Evolutionary conservation across 1,139 yeast species (phyloP).

Genomic region (Saccharomyces pastorianus): DNA sequence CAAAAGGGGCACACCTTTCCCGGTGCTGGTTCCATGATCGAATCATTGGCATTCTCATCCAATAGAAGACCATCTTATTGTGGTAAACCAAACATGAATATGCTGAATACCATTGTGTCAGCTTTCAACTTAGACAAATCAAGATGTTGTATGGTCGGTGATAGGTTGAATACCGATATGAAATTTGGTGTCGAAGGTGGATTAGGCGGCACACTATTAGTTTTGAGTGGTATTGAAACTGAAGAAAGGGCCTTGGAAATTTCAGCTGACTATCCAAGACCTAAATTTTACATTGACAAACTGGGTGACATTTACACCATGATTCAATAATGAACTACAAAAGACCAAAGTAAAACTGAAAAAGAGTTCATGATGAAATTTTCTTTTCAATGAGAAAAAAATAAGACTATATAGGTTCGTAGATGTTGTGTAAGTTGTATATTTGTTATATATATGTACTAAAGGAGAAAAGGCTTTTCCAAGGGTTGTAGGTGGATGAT

Average conservation of each 20-base stretch:
- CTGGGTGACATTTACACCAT: conserved; percentile 70
- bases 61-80: conserved; percentile 74
- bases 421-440: neutral
- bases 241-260: conserved; percentile 47
- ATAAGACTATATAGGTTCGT: neutral
- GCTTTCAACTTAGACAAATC: conserved; percentile 48
- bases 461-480: neutral
- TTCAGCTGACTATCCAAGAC: conserved; percentile 40
- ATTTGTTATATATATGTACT: neutral
- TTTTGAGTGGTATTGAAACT: conserved; percentile 82
- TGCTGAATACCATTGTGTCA: conserved; percentile 84
- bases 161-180: conserved; percentile 90
- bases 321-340: conserved; percentile 12
- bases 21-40: conserved; percentile 91
- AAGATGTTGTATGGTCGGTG: conserved; percentile 88
- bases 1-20: conserved; percentile 76
- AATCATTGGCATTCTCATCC: conserved; percentile 65
- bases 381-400: no score
- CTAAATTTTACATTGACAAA: conserved; percentile 62
- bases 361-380: no score
- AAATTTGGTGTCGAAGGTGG: conserved; percentile 84
- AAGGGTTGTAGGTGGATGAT: neutral
- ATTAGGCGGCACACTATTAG: conserved; percentile 68
- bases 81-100: conserved; percentile 84
- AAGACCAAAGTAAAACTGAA: neutral